Evolutionary conservation across 768 basidiomycete species (phyloP).

Genomic region (Collybiopsis luxurians): DNA sequence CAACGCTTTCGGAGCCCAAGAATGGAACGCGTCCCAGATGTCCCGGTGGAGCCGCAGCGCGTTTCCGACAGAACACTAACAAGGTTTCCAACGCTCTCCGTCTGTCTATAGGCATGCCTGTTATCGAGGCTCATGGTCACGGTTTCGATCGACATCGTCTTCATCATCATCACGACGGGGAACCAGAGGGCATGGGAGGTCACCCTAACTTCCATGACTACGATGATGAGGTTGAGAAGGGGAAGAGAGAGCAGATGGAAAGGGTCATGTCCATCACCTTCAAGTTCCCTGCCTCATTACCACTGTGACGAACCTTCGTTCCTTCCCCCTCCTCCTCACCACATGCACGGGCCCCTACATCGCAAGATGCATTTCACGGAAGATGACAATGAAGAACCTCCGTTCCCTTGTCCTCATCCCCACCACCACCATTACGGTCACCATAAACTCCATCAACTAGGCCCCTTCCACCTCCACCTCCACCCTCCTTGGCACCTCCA

Average conservation of each 20-base stretch:
- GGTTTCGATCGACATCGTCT: conserved; percentile 1
- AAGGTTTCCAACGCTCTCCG: conserved; percentile 54
- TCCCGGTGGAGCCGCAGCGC: no score
- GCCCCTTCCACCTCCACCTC: no score
- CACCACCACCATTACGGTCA: conserved; percentile 24
- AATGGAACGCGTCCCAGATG: no score
- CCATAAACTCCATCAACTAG: no score
- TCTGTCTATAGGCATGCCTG: conserved; percentile 51
- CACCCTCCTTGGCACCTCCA: no score
- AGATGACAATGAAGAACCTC: neutral
- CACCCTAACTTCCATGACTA: neutral
- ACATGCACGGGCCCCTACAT: no score
- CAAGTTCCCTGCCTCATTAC: no score
- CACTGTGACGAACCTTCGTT: conserved; percentile 13
- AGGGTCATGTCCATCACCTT: no score
- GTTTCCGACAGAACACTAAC: no score
- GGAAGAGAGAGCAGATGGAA: no score
- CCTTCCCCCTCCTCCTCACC: neutral
- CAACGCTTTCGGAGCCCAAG: no score
- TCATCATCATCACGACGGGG: conserved; percentile 9
- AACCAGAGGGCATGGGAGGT: conserved; percentile 9
- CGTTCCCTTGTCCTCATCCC: conserved; percentile 12
- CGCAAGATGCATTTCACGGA: conserved; percentile 2
- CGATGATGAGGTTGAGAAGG: no score
- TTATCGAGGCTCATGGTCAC: conserved; percentile 29